Evolutionary conservation across 192 early-diverging fungal species (phyloP), one percentile per base, ranked within the genome.

Genomic region (Diversispora eburnea): DNA sequence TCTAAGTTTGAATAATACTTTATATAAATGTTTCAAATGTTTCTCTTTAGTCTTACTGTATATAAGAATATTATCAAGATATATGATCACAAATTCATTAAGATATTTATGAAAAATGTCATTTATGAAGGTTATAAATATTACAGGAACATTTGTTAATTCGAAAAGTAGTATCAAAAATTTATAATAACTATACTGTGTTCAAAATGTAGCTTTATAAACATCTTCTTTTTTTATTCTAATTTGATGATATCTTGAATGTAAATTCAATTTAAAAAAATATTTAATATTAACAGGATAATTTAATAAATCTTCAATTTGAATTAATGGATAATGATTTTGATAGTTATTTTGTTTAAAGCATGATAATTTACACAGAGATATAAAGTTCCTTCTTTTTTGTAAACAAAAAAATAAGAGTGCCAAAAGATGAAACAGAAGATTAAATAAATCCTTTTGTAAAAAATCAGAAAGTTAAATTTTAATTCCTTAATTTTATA

Each of bases 141-240:
- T 78, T 0, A 81, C 86, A 0, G 88, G 86, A 0, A 82, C 84
- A 73, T 89, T 90, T 20, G 78, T 81, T 3, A 91, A 62, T 0
- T 89, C 89, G 65, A 90, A 88, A 0, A 87, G 88, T 52, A 92
- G 67, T n/a, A 90, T 86, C 0, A 73, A 43, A 54, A 77, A 89
- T 67, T 91, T 78, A 69, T 64, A 92, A 12, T 75, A 80, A 1
- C 82, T 76, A 63, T 80, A 81, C 3, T 66, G 48, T 0, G 80
- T 84, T 0, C 60, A 12, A 61, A 85, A 87, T 5, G 86, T 79
- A 19, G 80, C 84, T 57, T 84, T 84, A 0, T 25, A 5, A 13
- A 79, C 56, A 46, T 83, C 79, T 0, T 74, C 67, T 3, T 59
- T n/a, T 0, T 58, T 10, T 0, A 85, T 75, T 7, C 68, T 63